Evolutionary conservation across 1,139 yeast species (phyloP).

Genomic region (Geotrichum bryndzae): DNA sequence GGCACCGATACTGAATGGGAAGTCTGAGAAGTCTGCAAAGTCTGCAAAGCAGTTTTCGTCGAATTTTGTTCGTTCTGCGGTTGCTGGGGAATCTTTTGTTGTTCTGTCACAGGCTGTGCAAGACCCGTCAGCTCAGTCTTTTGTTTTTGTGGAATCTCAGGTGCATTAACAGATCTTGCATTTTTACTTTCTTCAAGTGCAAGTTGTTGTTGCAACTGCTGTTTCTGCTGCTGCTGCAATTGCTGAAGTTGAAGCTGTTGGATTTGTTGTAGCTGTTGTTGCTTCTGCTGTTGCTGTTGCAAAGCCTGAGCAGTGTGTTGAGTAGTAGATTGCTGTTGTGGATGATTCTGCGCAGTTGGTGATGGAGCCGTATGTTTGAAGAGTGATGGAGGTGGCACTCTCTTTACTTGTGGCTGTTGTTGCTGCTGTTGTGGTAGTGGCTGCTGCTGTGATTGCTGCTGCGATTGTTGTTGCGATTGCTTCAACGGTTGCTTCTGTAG

Average conservation of each 20-base stretch:
- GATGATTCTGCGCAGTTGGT: neutral
- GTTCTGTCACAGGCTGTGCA: neutral
- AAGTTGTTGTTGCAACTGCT: constrained; percentile 2
- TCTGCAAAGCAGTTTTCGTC: neutral
- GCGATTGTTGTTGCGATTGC: neutral
- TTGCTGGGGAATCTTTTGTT: neutral
- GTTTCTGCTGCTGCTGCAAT: constrained; percentile 1
- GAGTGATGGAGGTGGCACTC: constrained; percentile 13
- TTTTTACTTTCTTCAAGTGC: neutral
- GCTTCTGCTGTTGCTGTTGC: neutral
- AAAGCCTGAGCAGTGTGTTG: neutral
- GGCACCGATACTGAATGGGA: neutral
- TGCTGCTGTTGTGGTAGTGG: constrained; percentile 10
- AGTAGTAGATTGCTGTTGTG: neutral
- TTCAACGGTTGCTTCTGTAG: constrained; percentile 17
- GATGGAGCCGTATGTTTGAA: neutral
- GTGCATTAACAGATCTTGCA: neutral
- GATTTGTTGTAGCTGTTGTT: neutral
- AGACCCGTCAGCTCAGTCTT: neutral
- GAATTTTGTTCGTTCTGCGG: neutral
- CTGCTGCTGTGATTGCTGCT: constrained; percentile 17
- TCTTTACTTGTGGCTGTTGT: constrained; percentile 4
- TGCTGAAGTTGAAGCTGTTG: neutral
- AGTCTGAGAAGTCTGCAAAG: neutral
- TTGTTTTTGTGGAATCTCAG: neutral